phyloP scores from a whole-genome alignment of 768 basidiomycete species.

The Neoboletus magnificus region DNA sequence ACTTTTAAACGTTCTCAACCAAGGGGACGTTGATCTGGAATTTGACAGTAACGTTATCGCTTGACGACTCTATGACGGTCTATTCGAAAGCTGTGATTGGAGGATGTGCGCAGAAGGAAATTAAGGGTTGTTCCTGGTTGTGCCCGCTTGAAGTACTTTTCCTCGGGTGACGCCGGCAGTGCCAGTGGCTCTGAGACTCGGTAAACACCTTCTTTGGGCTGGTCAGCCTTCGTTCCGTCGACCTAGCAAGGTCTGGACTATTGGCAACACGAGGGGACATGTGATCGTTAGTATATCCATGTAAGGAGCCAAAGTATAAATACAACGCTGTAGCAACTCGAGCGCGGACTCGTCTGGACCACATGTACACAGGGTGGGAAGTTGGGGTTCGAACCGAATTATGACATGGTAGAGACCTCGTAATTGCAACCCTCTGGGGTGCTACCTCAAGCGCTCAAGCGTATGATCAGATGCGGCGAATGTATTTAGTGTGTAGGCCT shows the following conservation, averaged over 20 bases:
- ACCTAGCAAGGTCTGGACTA: neutral
- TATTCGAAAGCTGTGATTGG: neutral
- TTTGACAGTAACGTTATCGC: conserved; percentile 1
- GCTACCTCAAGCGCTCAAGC: conserved; percentile 1
- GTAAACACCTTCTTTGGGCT: neutral
- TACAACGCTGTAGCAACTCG: neutral
- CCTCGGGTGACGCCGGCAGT: neutral
- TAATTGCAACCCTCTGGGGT: neutral
- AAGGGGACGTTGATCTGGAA: neutral
- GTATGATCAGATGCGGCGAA: neutral
- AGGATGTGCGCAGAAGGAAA: neutral
- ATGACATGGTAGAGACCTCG: neutral
- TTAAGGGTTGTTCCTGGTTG: neutral
- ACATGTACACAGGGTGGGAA: neutral
- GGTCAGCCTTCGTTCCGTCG: too few relatives aligned
- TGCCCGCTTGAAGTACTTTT: neutral
- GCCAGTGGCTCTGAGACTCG: neutral
- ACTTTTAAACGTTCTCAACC: conserved; percentile 9
- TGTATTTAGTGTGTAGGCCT: neutral
- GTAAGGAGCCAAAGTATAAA: neutral
- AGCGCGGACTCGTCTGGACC: neutral
- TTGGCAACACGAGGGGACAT: neutral
- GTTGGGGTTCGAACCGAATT: too few relatives aligned
- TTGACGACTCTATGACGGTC: neutral
- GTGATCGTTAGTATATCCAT: neutral